Evolutionary conservation across 1,139 yeast genomes (phyloP).

Genomic region (Suzukiozyma palmioleophila): DNA sequence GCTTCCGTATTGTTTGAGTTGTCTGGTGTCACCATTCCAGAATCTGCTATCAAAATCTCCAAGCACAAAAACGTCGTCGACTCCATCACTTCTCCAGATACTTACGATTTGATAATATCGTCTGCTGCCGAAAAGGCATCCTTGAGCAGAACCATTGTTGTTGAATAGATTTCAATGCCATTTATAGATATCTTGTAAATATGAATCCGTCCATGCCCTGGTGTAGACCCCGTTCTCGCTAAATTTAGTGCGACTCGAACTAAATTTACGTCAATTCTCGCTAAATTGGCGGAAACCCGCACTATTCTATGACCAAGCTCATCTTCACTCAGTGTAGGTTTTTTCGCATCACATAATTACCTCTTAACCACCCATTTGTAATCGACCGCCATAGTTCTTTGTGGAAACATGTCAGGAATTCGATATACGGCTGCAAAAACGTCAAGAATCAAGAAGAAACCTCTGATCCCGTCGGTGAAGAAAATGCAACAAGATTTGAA

Average conservation of each 20-base stretch:
- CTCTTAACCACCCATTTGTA: no score
- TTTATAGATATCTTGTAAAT: not conserved
- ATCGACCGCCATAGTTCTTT: not conserved
- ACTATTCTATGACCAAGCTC: no score
- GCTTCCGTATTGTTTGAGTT: constrained; percentile 21
- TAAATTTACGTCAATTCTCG: not conserved
- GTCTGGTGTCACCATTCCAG: constrained; percentile 30
- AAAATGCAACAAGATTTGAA: constrained; percentile 20
- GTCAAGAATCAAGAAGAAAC: constrained; percentile 26
- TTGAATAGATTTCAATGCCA: constrained; percentile 7
- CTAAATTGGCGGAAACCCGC: no score
- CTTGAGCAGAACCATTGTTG: constrained; percentile 7
- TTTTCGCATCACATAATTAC: no score
- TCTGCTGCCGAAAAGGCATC: constrained; percentile 18
- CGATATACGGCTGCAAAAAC: constrained; percentile 42
- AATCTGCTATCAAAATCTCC: constrained; percentile 17
- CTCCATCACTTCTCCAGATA: constrained; percentile 25
- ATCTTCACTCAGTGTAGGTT: no score
- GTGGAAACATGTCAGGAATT: constrained; percentile 9
- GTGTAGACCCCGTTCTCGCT: no score
- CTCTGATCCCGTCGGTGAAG: constrained; percentile 20
- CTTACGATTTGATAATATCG: constrained; percentile 25
- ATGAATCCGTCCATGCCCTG: not conserved
- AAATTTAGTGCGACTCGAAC: not conserved
- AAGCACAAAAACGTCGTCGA: constrained; percentile 13